Evolutionary conservation across 179 eudicot genomes (phyloP).

Genomic region (Kewa caespitosa): DNA sequence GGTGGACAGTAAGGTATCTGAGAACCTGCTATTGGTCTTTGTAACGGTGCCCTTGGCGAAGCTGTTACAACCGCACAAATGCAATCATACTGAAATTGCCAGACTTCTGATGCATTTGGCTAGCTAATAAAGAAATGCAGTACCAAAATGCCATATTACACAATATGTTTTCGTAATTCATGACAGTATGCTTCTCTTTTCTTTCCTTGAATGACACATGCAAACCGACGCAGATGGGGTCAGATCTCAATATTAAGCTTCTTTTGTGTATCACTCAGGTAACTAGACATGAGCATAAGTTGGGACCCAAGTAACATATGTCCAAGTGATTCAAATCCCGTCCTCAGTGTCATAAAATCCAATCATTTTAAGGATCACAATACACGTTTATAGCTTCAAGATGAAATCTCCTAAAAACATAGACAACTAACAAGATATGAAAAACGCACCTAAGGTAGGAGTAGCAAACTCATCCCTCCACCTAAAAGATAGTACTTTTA

Average conservation of each 20-base stretch:
- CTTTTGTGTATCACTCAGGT: neutral
- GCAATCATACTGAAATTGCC: neutral
- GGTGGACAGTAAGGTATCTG: constrained; percentile 76
- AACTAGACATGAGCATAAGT: neutral
- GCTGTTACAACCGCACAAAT: constrained; percentile 33
- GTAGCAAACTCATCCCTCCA: constrained; percentile 51
- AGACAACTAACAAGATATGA: too few species aligned
- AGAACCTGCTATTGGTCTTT: constrained; percentile 85
- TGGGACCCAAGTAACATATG: neutral
- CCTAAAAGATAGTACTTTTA: constrained; percentile 50
- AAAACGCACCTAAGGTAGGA: constrained; percentile 29
- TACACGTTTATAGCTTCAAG: neutral
- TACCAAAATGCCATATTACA: neutral
- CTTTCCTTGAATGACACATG: too few species aligned
- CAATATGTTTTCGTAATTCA: too few species aligned
- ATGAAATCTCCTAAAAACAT: too few species aligned
- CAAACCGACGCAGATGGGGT: too few species aligned
- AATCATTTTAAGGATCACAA: neutral
- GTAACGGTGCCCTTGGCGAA: constrained; percentile 66
- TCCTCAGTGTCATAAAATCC: neutral
- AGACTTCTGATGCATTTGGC: neutral
- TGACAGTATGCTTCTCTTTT: too few species aligned
- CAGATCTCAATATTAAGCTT: neutral
- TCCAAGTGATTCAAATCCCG: neutral
- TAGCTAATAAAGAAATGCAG: neutral